Evolutionary conservation across 441 rosid species (phyloP), one percentile per base, ranked within the genome.

Genomic region (Pelargonium myrrhifolium): DNA sequence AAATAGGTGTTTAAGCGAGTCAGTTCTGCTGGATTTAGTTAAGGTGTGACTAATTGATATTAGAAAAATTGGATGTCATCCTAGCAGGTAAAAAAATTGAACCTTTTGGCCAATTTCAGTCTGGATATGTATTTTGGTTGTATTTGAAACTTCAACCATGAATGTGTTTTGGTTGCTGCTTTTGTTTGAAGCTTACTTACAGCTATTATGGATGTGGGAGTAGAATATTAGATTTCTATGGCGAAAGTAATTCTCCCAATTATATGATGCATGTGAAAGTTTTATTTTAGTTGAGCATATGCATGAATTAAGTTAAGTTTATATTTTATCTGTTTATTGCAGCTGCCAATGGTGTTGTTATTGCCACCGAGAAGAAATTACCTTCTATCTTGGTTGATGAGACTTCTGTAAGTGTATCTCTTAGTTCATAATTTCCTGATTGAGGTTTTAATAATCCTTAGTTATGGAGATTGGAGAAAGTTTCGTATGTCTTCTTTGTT

Each of bases 301-400:
- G 7, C 9, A 17, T 6, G 20, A 35, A 53, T 53, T 53, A 18
- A 7, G 11, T 6, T 53, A 6, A 53, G 24, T 51, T 55, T 22
- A 55, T 55, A 55, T 55, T 6, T 18, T 20, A 55, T 24, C 26
- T 59, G 1, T 0, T 62, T 37, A 7, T 72, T 85, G 68, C 83
- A 92, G 98, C 98, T 83, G 87, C 94, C 43, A 90, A 90, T 74
- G 98, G 98, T 22, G 98, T 93, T 74, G 95, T 93, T 66, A 90
- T 93, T 56, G 98, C 98, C 0, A 90, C 98, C 0, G 98, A 93
- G 81, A 90, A 93, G 82, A 91, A 93, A 71, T 73, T 93, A 49
- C 96, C 98, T 17, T 91, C 98, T 31, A 90, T 90, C 75, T 83
- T 93, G 72, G 97, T 93, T 64, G 98, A 93, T 67, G 97, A 93